phyloP scores from a whole-genome alignment of 1,284 basidiomycete genomes.

The Tausonia pullulans region DNA sequence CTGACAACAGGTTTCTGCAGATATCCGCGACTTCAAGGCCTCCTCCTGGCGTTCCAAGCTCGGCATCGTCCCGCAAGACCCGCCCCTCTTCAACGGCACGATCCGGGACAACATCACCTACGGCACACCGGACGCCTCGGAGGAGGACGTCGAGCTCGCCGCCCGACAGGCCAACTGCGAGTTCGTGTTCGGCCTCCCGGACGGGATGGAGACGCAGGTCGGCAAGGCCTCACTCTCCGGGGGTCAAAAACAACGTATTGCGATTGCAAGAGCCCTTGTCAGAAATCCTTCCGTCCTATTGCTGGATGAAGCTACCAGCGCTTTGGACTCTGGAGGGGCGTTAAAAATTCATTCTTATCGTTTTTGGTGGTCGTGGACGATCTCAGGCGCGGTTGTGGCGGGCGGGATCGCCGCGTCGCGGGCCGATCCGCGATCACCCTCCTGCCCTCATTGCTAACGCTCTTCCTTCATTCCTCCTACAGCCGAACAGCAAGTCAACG shows the following conservation, averaged over 20 bases:
- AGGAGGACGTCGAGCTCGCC: slow-evolving; percentile 74
- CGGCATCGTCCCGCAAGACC: slow-evolving; percentile 70
- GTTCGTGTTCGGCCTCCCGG: slow-evolving; percentile 83
- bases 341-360: too few relatives aligned
- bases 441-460: neutral
- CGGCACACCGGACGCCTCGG: slow-evolving; percentile 59
- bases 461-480: neutral
- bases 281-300: neutral
- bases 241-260: slow-evolving; percentile 38
- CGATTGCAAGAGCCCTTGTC: neutral
- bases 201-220: slow-evolving; percentile 61
- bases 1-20: slow-evolving; percentile 29
- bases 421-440: too few relatives aligned
- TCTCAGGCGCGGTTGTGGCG: too few relatives aligned
- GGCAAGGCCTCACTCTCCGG: slow-evolving; percentile 36
- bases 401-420: too few relatives aligned
- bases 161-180: slow-evolving; percentile 88
- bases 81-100: slow-evolving; percentile 48
- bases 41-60: slow-evolving; percentile 77
- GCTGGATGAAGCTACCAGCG: neutral
- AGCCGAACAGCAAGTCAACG: slow-evolving; percentile 79
- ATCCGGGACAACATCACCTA: slow-evolving; percentile 91
- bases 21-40: slow-evolving; percentile 71
- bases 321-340: too few relatives aligned
- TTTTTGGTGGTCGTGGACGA: too few relatives aligned